Evolutionary conservation across 306 rosid species (phyloP), one percentile per base, ranked within the genome.

Genomic region (Mucuna pruriens): DNA sequence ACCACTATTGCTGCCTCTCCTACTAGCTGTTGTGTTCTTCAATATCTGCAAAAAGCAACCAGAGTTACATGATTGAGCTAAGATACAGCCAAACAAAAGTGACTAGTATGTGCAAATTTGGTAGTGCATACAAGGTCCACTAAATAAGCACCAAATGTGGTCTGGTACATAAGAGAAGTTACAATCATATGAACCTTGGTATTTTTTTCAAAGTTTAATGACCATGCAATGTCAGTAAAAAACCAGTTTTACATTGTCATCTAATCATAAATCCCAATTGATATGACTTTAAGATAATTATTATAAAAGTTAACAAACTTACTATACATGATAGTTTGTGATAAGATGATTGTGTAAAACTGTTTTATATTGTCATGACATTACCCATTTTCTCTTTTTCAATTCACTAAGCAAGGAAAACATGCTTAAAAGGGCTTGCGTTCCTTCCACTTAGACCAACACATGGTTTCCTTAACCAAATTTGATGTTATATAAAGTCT

Each of bases 1-100:
- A 66, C 86, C 87, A 16, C 73, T 54, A 44, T 63, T 87, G 65
- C 88, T 90, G 68, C 94, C 96, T 88, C 94, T 92, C 80, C 97
- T 85, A 85, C 93, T 85, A 23, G 97, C 93, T 45, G 99, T 95
- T 15, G 99, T 95, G 89, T 93, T 95, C 91, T 95, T 95, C 95
- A 95, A 74, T 85, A 95, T 93, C 98, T 95, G 91, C 89, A 73
- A 51, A 71, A 20, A 29, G 40, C 45, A 74, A 80, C 22, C 17
- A 49, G 13, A 76, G 15, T 40, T 48, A 23, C 52, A 68, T 54
- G 52, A 51, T 34, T 64, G 38, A 7, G 65, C 60, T 48, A 40
- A 11, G 31, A 61, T 26, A 15, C 48, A 64, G 17, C 15, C 38
- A 25, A 2, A 68, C 12, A 63, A 16, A 58, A 65, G 17, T 68